Evolutionary conservation across 108 stramenopile species (phyloP).

Genomic region (Nitzschia sp.): DNA sequence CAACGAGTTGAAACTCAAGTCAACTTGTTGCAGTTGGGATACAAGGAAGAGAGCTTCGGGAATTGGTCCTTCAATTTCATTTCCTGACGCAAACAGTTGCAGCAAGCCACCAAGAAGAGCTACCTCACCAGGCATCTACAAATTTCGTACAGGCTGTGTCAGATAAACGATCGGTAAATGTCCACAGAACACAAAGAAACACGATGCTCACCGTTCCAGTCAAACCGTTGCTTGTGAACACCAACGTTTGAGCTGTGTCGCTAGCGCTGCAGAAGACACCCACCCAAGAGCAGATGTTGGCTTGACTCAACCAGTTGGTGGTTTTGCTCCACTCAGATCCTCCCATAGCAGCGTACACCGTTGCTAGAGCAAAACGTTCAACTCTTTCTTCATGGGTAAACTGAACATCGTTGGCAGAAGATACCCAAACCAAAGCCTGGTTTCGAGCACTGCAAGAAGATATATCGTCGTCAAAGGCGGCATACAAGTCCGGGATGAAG

Average conservation of each 20-base stretch:
- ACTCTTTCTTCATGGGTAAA: slow-evolving; percentile 17
- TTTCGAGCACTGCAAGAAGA: slow-evolving; percentile 39
- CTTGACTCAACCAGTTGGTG: slow-evolving; percentile 19
- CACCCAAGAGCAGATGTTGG: slow-evolving; percentile 35
- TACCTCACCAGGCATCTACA: slow-evolving; percentile 33
- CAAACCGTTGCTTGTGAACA: slow-evolving; percentile 19
- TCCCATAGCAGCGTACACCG: slow-evolving; percentile 19
- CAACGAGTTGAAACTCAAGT: slow-evolving; percentile 38
- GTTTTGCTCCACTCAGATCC: slow-evolving; percentile 25
- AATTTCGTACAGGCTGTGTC: no score
- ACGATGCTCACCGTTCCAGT: slow-evolving; percentile 28
- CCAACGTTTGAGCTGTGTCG: slow-evolving; percentile 2
- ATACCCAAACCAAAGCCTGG: slow-evolving; percentile 47
- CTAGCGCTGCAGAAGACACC: slow-evolving; percentile 32
- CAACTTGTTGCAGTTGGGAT: slow-evolving; percentile 14
- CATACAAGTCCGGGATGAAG: slow-evolving; percentile 32
- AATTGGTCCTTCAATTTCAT: slow-evolving; percentile 28
- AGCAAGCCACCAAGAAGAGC: slow-evolving; percentile 15
- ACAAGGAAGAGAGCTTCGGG: slow-evolving; percentile 27
- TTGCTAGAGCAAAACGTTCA: slow-evolving; percentile 37
- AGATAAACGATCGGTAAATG: background rate
- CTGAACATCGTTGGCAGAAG: slow-evolving; percentile 34
- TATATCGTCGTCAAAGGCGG: slow-evolving; percentile 18
- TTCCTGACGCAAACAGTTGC: slow-evolving; percentile 16
- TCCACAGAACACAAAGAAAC: background rate